Evolutionary conservation across 306 rosid species (phyloP), one percentile per base, ranked within the genome.

Genomic region (Glycine soja): DNA sequence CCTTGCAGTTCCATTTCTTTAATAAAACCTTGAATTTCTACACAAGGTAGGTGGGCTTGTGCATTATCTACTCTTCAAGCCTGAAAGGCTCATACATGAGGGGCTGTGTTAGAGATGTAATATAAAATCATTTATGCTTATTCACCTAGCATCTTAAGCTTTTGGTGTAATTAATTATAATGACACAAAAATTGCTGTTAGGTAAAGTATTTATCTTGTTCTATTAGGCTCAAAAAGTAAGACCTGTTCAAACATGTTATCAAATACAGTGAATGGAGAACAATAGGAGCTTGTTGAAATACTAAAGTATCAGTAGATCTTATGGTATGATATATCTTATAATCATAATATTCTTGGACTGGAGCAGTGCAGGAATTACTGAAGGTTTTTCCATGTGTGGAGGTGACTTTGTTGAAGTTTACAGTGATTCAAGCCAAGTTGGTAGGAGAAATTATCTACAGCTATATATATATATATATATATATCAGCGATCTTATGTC

Each of bases 341-440:
- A 63, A 70, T 73, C 46, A 30, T 81, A 75, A 18, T 78, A 6
- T 68, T 75, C 3, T 42, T 82, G 48, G 40, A 12, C 3, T 11
- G 73, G 78, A 85, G 88, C 94, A 93, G 99, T 72, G 99, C 98
- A 80, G 99, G 96, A 82, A 91, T 95, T 38, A 90, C 99, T 6
- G 97, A 93, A 87, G 99, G 99, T 40, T 95, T 95, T 90, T 95
- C 99, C 64, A 95, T 95, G 98, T 95, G 98, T 13, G 98, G 97
- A 77, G 99, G 99, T 53, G 99, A 95, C 90, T 95, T 95, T 70
- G 89, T 93, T 79, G 99, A 93, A 87, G 98, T 95, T 84, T 95
- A 95, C 83, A 81, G 88, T 47, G 96, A 93, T 81, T 85, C 94
- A 63, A 89, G 89, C 77, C 99, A 95, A 84, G 86, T 75, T 75